A percentile compares a stretch with the other conserved stretches of the same genome.
Evolutionary conservation across 805 yeast species (phyloP).

Genomic region (Saturnispora saitoi): DNA sequence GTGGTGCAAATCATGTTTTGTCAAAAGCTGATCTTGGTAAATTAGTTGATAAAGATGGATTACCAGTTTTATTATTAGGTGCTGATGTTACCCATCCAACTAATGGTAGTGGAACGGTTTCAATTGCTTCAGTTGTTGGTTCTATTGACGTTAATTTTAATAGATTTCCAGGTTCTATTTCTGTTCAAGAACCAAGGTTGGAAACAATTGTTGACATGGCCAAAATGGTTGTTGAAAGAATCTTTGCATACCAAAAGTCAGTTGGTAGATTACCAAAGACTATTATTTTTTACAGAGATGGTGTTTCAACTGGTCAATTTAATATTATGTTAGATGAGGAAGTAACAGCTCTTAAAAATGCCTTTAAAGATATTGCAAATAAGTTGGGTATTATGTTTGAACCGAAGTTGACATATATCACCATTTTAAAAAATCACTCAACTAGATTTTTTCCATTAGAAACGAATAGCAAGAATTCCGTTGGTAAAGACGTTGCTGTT

Average conservation of each 20-base stretch:
- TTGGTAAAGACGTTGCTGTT: slow-evolving; percentile 18
- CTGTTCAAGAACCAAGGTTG: slow-evolving; percentile 18
- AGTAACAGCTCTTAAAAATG: slow-evolving; percentile 21
- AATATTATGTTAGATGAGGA: slow-evolving; percentile 23
- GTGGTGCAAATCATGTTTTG: slow-evolving; percentile 24
- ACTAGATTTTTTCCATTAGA: slow-evolving; percentile 26
- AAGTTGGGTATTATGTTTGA: slow-evolving; percentile 14
- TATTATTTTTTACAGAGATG: slow-evolving; percentile 28
- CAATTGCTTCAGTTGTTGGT: slow-evolving; percentile 20
- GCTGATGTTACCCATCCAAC: slow-evolving; percentile 28
- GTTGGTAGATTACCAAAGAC: slow-evolving; percentile 20
- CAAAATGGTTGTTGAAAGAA: slow-evolving; percentile 20
- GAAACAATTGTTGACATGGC: slow-evolving; percentile 23
- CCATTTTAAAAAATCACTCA: slow-evolving; percentile 20
- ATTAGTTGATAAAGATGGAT: slow-evolving; percentile 12
- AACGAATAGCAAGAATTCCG: slow-evolving; percentile 19
- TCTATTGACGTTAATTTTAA: slow-evolving; percentile 20
- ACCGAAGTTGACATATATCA: slow-evolving; percentile 25
- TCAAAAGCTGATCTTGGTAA: slow-evolving; percentile 14
- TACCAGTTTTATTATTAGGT: slow-evolving; percentile 23
- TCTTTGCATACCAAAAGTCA: slow-evolving; percentile 15
- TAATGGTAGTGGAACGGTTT: slow-evolving; percentile 14
- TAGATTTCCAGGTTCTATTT: slow-evolving; percentile 22
- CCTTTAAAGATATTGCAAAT: slow-evolving; percentile 14
- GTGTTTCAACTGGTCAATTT: slow-evolving; percentile 29